phyloP scores from a whole-genome alignment of 2,329 filamentous ascomycete genomes.

The Lasiodiplodia hormozganensis region DNA sequence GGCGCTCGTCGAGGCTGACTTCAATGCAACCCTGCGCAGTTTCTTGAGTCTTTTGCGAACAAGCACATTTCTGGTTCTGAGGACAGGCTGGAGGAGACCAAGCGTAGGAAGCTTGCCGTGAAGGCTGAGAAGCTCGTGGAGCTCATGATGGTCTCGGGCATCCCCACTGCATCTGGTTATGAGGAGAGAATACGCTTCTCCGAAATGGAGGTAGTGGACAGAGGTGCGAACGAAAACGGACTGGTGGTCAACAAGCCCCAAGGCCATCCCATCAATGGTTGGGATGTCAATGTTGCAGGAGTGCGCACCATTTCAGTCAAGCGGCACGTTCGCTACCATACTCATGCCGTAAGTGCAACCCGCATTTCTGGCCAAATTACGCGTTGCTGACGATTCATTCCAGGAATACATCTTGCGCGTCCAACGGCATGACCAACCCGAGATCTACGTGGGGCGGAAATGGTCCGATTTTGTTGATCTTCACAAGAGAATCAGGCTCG shows the following conservation, averaged over 20 bases:
- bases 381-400: background rate
- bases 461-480: slow-evolving; percentile 88
- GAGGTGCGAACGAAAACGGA: slow-evolving; percentile 89
- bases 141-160: slow-evolving; percentile 98
- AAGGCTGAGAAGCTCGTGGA: slow-evolving; percentile 97
- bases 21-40: slow-evolving; percentile 60
- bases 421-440: slow-evolving; percentile 75
- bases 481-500: slow-evolving; percentile 78
- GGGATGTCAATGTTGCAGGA: slow-evolving; percentile 95
- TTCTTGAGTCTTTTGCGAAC: slow-evolving; percentile 94
- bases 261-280: slow-evolving; percentile 90
- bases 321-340: slow-evolving; percentile 86
- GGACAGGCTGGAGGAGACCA: slow-evolving; percentile 94
- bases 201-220: slow-evolving; percentile 95
- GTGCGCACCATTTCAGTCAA: slow-evolving; percentile 83
- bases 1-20: slow-evolving; percentile 18
- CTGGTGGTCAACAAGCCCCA: slow-evolving; percentile 87
- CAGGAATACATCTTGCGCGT: slow-evolving; percentile 91
- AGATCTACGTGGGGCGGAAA: slow-evolving; percentile 80
- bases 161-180: slow-evolving; percentile 94
- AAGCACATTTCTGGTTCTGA: slow-evolving; percentile 98
- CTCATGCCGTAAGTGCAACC: slow-evolving; percentile 73
- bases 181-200: slow-evolving; percentile 97
- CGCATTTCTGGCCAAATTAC: background rate
- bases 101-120: slow-evolving; percentile 85